These are phyloP conservation scores for Cerrena zonata DNA, from an alignment of 1,284 basidiomycete species.

Conservation along the genomic window DNA sequence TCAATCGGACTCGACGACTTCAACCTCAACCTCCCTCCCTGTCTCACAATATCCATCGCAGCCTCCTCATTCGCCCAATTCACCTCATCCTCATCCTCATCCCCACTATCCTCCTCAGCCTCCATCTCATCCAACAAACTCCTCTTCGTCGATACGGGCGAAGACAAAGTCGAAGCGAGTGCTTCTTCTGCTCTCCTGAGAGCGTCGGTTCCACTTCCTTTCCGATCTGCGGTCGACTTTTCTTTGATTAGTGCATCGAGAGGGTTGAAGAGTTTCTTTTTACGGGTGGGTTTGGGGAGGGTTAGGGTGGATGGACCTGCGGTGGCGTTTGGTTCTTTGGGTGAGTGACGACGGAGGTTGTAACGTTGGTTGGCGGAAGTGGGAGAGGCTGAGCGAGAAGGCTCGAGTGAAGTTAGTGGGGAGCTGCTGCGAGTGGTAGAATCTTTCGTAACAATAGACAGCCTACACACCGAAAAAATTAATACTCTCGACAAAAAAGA, in stretches of 20 bases:
- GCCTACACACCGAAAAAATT: no score
- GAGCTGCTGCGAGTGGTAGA: neutral
- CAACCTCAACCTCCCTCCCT: neutral
- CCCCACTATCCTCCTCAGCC: slow-evolving; percentile 32
- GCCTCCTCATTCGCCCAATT: slow-evolving; percentile 35
- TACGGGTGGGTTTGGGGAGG: slow-evolving; percentile 8
- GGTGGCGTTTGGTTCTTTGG: slow-evolving; percentile 1
- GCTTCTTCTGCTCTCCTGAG: slow-evolving; percentile 16
- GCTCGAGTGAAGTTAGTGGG: neutral
- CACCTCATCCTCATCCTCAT: slow-evolving; percentile 12
- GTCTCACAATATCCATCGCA: slow-evolving; percentile 30
- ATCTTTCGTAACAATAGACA: no score
- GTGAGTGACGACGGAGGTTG: slow-evolving; percentile 19
- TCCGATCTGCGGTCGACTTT: slow-evolving; percentile 23
- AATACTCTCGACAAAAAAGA: no score
- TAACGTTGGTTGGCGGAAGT: slow-evolving; percentile 13
- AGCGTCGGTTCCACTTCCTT: slow-evolving; percentile 19
- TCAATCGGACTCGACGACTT: neutral
- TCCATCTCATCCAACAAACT: slow-evolving; percentile 28
- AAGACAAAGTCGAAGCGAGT: slow-evolving; percentile 17
- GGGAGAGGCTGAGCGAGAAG: neutral
- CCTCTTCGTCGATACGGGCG: slow-evolving; percentile 19
- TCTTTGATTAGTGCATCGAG: slow-evolving; percentile 37
- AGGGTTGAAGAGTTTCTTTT: slow-evolving; percentile 39
- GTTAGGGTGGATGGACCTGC: neutral